These are phyloP conservation scores for Talaromyces atroroseus DNA, from an alignment of 2,329 filamentous ascomycete species.

Conservation along the genomic window DNA sequence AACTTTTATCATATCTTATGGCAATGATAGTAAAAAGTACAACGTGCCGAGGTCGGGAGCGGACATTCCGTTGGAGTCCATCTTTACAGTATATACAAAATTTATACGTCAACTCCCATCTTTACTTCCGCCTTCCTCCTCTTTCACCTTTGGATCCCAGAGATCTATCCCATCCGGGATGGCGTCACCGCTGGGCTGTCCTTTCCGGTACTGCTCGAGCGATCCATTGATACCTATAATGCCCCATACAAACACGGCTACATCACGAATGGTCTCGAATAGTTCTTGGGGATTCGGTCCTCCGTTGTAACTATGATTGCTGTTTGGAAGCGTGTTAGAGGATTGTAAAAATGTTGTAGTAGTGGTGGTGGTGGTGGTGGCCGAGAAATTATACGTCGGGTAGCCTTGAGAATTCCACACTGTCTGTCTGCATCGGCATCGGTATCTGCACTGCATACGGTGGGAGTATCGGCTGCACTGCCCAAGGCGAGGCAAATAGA, in stretches of 20 bases:
- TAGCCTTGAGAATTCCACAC: neutral
- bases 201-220: conserved; percentile 59
- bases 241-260: conserved; percentile 84
- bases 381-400: conserved; percentile 31
- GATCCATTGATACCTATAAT: conserved; percentile 74
- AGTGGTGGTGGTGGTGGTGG: conserved; percentile 21
- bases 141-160: conserved; percentile 47
- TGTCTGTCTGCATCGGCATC: neutral
- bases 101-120: too few species aligned
- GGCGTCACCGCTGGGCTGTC: conserved; percentile 58
- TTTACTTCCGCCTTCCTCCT: conserved; percentile 1
- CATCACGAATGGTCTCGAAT: conserved; percentile 75
- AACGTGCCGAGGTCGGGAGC: too few species aligned
- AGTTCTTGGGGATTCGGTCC: conserved; percentile 55
- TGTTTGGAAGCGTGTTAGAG: too few species aligned
- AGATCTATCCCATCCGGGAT: conserved; percentile 44
- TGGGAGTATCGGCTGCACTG: conserved; percentile 55
- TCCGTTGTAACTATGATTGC: conserved; percentile 18
- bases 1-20: too few species aligned
- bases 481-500: conserved; percentile 77
- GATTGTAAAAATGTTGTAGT: neutral
- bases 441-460: conserved; percentile 21
- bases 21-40: too few species aligned
- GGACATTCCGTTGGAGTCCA: too few species aligned
- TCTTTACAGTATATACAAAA: too few species aligned